A percentile compares a stretch with the other conserved stretches of the same genome.
phyloP scores from a whole-genome alignment of 2,329 filamentous ascomycete genomes.

The Dryadomyces quercivorus region DNA sequence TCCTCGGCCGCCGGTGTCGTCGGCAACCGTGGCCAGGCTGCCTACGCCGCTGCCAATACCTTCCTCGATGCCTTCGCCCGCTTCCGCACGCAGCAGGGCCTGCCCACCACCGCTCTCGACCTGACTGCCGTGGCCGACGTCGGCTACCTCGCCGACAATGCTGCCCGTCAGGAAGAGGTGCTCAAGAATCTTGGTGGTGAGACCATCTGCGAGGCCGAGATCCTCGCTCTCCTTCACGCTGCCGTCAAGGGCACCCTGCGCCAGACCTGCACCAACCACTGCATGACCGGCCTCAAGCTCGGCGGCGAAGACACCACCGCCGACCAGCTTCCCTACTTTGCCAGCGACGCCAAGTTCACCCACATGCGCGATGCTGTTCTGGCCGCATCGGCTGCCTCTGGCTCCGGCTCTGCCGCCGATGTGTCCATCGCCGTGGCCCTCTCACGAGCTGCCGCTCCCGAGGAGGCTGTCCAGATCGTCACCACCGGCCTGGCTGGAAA shows the following conservation, averaged over 20 bases:
- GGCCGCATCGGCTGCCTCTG: conserved; percentile 13
- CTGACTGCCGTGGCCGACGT: conserved; percentile 38
- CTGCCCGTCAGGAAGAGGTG: conserved; percentile 31
- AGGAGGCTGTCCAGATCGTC: conserved; percentile 31
- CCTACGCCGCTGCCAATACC: conserved; percentile 27
- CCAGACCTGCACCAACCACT: conserved; percentile 25
- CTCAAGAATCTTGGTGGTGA: conserved; percentile 14
- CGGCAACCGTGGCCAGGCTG: conserved; percentile 18
- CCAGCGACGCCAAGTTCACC: conserved; percentile 39
- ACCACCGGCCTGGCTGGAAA: conserved; percentile 33
- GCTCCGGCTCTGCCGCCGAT: conserved; percentile 13
- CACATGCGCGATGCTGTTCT: conserved; percentile 28
- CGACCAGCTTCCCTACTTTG: conserved; percentile 36
- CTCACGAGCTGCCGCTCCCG: conserved; percentile 25
- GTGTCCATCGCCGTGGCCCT: conserved; percentile 30
- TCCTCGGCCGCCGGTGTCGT: conserved; percentile 24
- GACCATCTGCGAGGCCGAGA: conserved; percentile 12
- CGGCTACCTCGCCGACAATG: conserved; percentile 34
- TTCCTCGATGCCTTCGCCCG: conserved; percentile 28
- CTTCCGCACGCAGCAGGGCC: conserved; percentile 20
- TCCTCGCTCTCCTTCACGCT: conserved; percentile 11
- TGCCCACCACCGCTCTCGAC: conserved; percentile 31
- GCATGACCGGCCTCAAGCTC: conserved; percentile 39
- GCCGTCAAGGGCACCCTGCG: conserved; percentile 9
- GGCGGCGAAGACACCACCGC: conserved; percentile 15